Base-by-base conservation (phyloP, 306 rosid species). In the Vigna nakashimae region DNA sequence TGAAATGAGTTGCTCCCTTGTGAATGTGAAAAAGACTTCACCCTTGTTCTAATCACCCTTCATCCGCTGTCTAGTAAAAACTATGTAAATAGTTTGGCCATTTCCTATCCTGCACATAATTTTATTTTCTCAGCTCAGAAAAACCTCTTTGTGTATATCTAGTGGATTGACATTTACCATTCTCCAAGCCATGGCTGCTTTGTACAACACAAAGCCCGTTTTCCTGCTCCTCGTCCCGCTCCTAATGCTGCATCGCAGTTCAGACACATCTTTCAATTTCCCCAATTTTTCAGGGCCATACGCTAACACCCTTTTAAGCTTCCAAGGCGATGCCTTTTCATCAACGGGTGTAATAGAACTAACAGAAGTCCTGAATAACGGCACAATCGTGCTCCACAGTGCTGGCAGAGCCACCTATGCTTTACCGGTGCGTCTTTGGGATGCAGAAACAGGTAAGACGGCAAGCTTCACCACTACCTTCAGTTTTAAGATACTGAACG, bases 371-470 rank as follows among this genome's bases (percentile, higher is more conserved):
- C 46, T 2, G 2, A 0, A 13, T 50, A 50, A 48, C 48, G 60
- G n/a, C 0, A 2, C 10, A 1, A 40, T 40, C 10, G 26, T 8
- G 22, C 65, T 28, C 10, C 1, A 43, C 9, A 66, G 77, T 42
- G 66, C 59, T 8, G 86, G 89, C 34, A 62, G 84, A 46, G 84
- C 78, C 48, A 70, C 82, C 1, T 79, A 69, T 46, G 57, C 65
- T 15, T n/a, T 40, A 0, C 73, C 82, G 2, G 10, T 82, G 18
- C 84, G 9, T 0, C 74, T 86, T 24, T 52, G 82, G 80, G 82
- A 82, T 60, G 4, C 64, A n/a, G 4, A 50, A 58, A 34, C 69
- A 0, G 46, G 55, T 1, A 75, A 36, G 1, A 4, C 38, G 2
- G 82, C 82, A 0, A 16, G 56, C 28, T 79, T 79, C 18, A 79